Evolutionary conservation across 2,329 filamentous ascomycete genomes (phyloP).

Genomic region (Zymoseptoria brevis): DNA sequence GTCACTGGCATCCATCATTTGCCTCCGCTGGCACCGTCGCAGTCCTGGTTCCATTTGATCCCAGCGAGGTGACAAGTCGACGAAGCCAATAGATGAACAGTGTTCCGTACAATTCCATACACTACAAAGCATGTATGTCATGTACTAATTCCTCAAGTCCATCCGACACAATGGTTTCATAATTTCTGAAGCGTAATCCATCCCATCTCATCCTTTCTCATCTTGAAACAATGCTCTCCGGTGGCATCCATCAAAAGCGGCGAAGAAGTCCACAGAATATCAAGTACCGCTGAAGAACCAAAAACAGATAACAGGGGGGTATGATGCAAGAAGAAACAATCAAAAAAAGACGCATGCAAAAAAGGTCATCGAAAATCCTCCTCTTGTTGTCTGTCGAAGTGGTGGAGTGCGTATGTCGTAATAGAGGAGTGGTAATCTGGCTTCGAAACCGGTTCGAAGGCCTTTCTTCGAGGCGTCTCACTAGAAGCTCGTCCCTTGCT

Average conservation of each 20-base stretch:
- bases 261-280: not conserved
- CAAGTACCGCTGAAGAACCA: not conserved
- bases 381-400: not conserved
- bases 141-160: not conserved
- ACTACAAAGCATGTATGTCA: not conserved
- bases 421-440: not conserved
- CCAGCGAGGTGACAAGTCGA: not conserved
- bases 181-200: not conserved
- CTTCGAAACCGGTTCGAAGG: not conserved
- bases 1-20: no score
- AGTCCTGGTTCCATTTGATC: no score
- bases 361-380: not conserved
- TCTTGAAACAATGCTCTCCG: not conserved
- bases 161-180: not conserved
- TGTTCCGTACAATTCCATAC: not conserved
- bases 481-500: slow-evolving; percentile 23
- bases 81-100: not conserved
- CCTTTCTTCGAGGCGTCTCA: not conserved
- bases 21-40: no score
- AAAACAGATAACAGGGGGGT: not conserved
- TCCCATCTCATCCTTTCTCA: not conserved
- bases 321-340: not conserved
- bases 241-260: not conserved
- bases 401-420: not conserved
- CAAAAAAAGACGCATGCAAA: not conserved